Evolutionary conservation across 306 rosid species (phyloP).

Genomic region (Fragaria iinumae): DNA sequence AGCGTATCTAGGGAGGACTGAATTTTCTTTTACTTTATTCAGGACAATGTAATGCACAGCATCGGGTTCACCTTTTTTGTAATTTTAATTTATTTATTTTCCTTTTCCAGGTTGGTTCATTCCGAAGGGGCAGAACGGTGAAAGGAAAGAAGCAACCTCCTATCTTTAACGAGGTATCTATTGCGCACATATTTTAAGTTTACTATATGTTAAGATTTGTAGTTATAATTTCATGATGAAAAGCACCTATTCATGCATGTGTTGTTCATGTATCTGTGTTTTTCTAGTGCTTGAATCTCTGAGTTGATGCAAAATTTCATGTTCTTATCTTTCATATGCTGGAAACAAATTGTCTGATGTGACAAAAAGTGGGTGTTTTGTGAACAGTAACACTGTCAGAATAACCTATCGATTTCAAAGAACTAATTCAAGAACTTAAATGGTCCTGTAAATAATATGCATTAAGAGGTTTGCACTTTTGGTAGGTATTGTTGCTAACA

Average conservation of each 20-base stretch:
- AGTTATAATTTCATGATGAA: conserved; percentile 3
- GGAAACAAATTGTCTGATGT: background rate
- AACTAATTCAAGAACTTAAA: background rate
- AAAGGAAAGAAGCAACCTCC: conserved; percentile 92
- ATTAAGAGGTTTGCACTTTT: background rate
- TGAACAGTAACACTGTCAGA: conserved; percentile 2
- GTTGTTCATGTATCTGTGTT: background rate
- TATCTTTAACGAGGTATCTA: conserved; percentile 72
- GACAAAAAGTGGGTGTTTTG: background rate
- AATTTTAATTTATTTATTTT: background rate
- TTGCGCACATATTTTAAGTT: conserved; percentile 22
- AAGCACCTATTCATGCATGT: background rate
- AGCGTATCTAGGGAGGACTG: conserved; percentile 2
- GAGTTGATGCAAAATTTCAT: background rate
- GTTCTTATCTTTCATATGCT: background rate
- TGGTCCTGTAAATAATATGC: background rate
- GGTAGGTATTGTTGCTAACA: background rate
- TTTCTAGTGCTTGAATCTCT: conserved; percentile 1
- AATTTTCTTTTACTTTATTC: conserved; percentile 14
- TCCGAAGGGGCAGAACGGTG: conserved; percentile 74
- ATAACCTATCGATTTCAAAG: background rate
- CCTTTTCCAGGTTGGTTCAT: conserved; percentile 69
- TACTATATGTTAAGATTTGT: background rate
- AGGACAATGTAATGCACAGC: conserved; percentile 1
- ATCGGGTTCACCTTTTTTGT: conserved; percentile 16